phyloP scores from a whole-genome alignment of 2,329 filamentous ascomycete species.

The Penicillium sp. region DNA sequence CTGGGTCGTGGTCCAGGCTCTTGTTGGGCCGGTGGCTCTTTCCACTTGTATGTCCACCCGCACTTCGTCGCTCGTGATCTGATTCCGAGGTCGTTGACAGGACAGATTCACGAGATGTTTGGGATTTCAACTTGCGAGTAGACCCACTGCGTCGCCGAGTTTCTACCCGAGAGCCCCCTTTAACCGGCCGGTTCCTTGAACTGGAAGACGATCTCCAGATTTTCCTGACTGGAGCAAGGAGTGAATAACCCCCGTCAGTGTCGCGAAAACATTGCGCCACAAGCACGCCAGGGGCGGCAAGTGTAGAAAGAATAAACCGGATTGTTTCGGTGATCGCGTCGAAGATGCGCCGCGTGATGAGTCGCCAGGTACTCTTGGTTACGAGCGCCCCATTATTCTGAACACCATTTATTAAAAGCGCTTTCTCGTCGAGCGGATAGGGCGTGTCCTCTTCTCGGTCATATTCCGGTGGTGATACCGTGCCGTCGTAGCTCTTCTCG shows the following conservation, averaged over 20 bases:
- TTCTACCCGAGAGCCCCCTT: conserved; percentile 24
- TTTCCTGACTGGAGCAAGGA: conserved; percentile 68
- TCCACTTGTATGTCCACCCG: conserved; percentile 22
- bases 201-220: conserved; percentile 45
- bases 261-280: conserved; percentile 80
- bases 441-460: conserved; percentile 39
- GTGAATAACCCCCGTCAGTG: conserved; percentile 72
- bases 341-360: conserved; percentile 67
- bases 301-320: conserved; percentile 71
- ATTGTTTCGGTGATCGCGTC: conserved; percentile 71
- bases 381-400: conserved; percentile 38
- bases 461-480: conserved; percentile 21
- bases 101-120: conserved; percentile 43
- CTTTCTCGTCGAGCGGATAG: conserved; percentile 59
- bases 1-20: conserved; percentile 26
- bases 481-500: conserved; percentile 31
- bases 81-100: conserved; percentile 56
- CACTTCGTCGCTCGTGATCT: conserved; percentile 45
- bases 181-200: conserved; percentile 20
- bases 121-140: conserved; percentile 32
- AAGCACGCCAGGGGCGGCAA: conserved; percentile 78
- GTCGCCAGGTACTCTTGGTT: conserved; percentile 43
- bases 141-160: conserved; percentile 31
- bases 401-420: conserved; percentile 58
- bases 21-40: conserved; percentile 28